Evolutionary conservation across 2,329 filamentous ascomycete species (phyloP).

Genomic region (Beauveria brongniartii): DNA sequence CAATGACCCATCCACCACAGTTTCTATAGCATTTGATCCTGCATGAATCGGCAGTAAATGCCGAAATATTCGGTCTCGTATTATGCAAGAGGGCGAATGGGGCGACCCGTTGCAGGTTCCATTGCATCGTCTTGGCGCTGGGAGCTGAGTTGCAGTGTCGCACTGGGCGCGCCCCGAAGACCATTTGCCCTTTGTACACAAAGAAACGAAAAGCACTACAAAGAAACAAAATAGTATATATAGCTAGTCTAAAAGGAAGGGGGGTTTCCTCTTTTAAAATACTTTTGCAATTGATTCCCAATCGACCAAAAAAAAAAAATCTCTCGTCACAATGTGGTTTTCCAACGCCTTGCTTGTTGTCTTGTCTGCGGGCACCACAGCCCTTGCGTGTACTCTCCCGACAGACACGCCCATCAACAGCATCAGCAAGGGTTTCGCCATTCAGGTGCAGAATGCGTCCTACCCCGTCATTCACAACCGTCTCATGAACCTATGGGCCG

Average conservation of each 20-base stretch:
- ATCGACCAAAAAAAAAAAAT: not conserved
- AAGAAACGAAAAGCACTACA: not conserved
- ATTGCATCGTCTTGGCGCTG: not conserved
- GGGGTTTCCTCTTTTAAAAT: too few relatives aligned
- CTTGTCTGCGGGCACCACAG: not conserved
- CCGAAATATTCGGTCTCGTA: not conserved
- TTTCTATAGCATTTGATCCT: not conserved
- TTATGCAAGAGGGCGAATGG: not conserved
- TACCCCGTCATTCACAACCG: constrained; percentile 28
- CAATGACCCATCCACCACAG: not conserved
- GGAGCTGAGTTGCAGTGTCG: not conserved
- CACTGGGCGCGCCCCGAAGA: not conserved
- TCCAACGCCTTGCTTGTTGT: constrained; percentile 16
- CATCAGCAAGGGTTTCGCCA: constrained; percentile 27
- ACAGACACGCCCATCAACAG: constrained; percentile 21
- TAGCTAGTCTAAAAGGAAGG: not conserved
- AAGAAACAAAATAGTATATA: not conserved
- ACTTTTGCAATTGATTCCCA: not conserved
- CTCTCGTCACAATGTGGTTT: not conserved
- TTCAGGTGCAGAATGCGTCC: constrained; percentile 30
- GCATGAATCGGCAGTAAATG: not conserved
- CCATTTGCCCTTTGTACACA: too few relatives aligned
- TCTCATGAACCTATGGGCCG: constrained; percentile 27
- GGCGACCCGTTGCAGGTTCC: not conserved
- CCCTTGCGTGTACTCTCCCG: constrained; percentile 24